Base-by-base conservation (phyloP, 495 filamentous ascomycete genomes). In the Podospora didyma region DNA sequence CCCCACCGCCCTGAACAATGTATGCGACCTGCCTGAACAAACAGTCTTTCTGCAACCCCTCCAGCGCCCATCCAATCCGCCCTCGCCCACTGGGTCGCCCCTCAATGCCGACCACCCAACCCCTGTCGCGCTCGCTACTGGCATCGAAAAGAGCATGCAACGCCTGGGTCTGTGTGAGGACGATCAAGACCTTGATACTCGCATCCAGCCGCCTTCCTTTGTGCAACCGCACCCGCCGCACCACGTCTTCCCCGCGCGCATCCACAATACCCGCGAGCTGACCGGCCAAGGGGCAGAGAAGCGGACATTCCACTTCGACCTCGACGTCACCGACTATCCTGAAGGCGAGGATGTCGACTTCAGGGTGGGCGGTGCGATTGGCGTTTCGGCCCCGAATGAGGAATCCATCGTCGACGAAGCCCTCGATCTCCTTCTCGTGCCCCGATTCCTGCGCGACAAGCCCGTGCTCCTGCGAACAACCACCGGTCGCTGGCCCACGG, bases 201-300 rank as follows among this genome's bases (percentile, higher is more conserved):
- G 69, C 14, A 78, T 79, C 35, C 85, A 92, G 67, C 92, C 94
- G 16, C 94, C 94, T 2, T 80, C 78, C 41, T 98, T 90, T 67
- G 92, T 97, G 50, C 89, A 94, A 61, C 94, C 94, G n/a, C 94
- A 98, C 66, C 90, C 89, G 37, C 94, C 94, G 1, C 90, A 96
- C 69, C 79, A 90, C 51, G 92, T 98, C 47, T 94, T 87, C 71
- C 86, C 90, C 9, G 92, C 92, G 21, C 89, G 84, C 56, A 80
- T 98, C 42, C 83, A 88, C 68, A 82, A 82, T 63, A 84, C 90
- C 1, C 87, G 94, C 24, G 91, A 96, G 69, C 73, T 98, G 55
- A 98, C 94, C 1, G 86, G 84, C 58, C 75, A 79, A n/a, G 92
- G 92, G n/a, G 94, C 94, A 11, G 88, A 93, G 75, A 97, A 97